phyloP scores from a whole-genome alignment of 116 monocot genomes.

The Papilionanthe hybrid region DNA sequence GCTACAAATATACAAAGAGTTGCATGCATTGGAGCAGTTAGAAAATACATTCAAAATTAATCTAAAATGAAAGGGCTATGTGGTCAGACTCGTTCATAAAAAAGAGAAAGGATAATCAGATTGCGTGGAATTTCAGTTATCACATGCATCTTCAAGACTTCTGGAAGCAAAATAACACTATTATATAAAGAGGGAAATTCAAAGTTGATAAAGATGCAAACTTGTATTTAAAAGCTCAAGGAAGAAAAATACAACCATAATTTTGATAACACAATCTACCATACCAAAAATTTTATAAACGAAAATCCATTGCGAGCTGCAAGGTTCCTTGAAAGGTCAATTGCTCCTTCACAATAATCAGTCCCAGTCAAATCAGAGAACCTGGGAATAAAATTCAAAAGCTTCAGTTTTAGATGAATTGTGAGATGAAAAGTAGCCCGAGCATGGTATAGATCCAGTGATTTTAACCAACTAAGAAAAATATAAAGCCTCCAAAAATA shows the following conservation, averaged over 20 bases:
- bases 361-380: slow-evolving; percentile 90
- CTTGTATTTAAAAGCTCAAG: neutral
- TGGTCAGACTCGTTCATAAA: neutral
- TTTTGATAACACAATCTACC: neutral
- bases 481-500: neutral
- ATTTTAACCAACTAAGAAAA: neutral
- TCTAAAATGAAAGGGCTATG: neutral
- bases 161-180: neutral
- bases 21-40: neutral
- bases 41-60: neutral
- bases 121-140: neutral
- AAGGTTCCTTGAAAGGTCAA: slow-evolving; percentile 72
- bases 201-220: neutral
- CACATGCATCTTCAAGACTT: neutral
- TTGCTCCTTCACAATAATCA: slow-evolving; percentile 93
- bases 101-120: neutral
- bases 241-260: neutral
- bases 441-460: neutral
- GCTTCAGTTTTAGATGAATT: neutral
- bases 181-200: neutral
- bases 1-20: neutral
- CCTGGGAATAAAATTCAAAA: slow-evolving; percentile 41
- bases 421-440: neutral
- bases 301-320: slow-evolving; percentile 77
- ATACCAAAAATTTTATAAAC: slow-evolving; percentile 73